Evolutionary conservation across 345 rosid species (phyloP).

Genomic region (Euphorbia lathyris): DNA sequence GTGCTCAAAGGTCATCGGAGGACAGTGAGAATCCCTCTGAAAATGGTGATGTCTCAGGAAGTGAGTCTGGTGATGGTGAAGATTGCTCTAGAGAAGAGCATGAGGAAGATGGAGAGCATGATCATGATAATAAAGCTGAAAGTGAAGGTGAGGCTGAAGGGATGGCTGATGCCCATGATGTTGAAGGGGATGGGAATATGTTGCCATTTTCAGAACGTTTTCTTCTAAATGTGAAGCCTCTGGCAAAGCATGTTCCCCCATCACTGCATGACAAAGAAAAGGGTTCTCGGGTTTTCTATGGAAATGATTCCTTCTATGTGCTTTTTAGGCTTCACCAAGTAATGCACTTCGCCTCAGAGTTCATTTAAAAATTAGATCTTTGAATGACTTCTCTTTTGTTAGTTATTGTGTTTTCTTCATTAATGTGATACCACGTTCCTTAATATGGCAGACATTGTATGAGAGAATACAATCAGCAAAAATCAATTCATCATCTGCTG

Average conservation of each 20-base stretch:
- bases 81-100: slow-evolving; percentile 81
- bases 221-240: slow-evolving; percentile 72
- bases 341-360: slow-evolving; percentile 20
- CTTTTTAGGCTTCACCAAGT: slow-evolving; percentile 97
- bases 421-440: slow-evolving; percentile 5
- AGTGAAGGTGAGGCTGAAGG: slow-evolving; percentile 96
- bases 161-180: slow-evolving; percentile 72
- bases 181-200: slow-evolving; percentile 59
- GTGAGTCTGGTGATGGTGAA: slow-evolving; percentile 81
- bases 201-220: slow-evolving; percentile 70
- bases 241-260: slow-evolving; percentile 66
- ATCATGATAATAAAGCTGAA: slow-evolving; percentile 72
- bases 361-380: not conserved
- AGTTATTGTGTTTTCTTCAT: slow-evolving; percentile 9
- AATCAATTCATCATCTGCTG: slow-evolving; percentile 79
- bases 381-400: slow-evolving; percentile 8
- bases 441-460: slow-evolving; percentile 59
- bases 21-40: slow-evolving; percentile 85
- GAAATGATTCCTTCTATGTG: slow-evolving; percentile 90
- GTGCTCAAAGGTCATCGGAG: slow-evolving; percentile 80
- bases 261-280: slow-evolving; percentile 45
- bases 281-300: slow-evolving; percentile 72
- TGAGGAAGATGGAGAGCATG: slow-evolving; percentile 66
- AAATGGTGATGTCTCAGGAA: slow-evolving; percentile 87
- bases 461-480: slow-evolving; percentile 91